A percentile compares a stretch with the other conserved stretches of the same genome.
These are phyloP conservation scores for Plasmodium gallinaceum DNA, from an alignment of 169 alveolate genomes.

Conservation along the genomic window DNA sequence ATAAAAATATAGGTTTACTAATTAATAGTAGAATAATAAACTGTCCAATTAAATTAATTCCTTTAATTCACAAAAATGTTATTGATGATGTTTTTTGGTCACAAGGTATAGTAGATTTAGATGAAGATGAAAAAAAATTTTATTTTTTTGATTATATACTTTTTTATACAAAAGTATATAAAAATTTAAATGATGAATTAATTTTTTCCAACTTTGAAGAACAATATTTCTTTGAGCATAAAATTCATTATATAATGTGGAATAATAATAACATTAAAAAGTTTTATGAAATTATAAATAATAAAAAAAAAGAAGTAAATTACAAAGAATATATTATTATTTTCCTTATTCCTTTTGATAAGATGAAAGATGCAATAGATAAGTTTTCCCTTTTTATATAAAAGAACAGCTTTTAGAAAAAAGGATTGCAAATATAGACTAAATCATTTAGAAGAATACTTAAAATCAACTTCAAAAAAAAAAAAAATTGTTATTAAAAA, in stretches of 20 bases:
- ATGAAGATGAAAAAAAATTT: slow-evolving; percentile 36
- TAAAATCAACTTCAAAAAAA: too few species aligned
- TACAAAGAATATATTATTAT: slow-evolving; percentile 40
- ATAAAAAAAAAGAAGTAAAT: slow-evolving; percentile 21
- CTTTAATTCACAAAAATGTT: slow-evolving; percentile 44
- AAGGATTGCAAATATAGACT: too few species aligned
- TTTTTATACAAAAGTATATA: slow-evolving; percentile 61
- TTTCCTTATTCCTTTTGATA: slow-evolving; percentile 32
- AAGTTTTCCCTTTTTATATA: too few species aligned
- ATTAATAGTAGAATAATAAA: slow-evolving; percentile 44
- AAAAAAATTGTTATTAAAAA: too few species aligned
- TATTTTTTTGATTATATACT: slow-evolving; percentile 48
- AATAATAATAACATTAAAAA: slow-evolving; percentile 51
- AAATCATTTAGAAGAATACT: too few species aligned
- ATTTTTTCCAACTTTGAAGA: slow-evolving; percentile 66
- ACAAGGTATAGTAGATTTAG: slow-evolving; percentile 42
- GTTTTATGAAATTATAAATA: slow-evolving; percentile 33
- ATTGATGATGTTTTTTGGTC: slow-evolving; percentile 65
- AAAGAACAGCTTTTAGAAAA: too few species aligned
- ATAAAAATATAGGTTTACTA: slow-evolving; percentile 26
- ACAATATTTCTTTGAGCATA: slow-evolving; percentile 50
- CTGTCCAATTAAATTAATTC: slow-evolving; percentile 52
- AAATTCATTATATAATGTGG: slow-evolving; percentile 35
- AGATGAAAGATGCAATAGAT: slow-evolving; percentile 6
- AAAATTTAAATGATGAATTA: slow-evolving; percentile 20